Percentiles rank a stretch among this genome's conserved stretches.
Evolutionary conservation across 768 basidiomycete genomes (phyloP).

Genomic region (Rhodotorula toruloides): DNA sequence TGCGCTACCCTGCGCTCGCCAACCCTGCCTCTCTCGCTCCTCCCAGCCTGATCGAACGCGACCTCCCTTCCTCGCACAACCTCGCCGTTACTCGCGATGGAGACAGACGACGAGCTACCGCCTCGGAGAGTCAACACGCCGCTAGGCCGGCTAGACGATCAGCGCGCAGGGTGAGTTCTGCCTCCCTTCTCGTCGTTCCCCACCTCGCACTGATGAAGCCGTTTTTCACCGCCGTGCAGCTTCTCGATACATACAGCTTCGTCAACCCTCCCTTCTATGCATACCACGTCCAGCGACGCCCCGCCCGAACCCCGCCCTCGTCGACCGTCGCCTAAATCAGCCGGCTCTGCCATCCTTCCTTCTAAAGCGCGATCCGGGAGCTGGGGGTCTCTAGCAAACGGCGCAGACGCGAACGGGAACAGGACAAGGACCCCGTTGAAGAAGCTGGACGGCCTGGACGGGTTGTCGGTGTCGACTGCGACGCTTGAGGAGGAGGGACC

Average conservation of each 20-base stretch:
- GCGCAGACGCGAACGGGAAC: not conserved
- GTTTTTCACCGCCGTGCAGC: not conserved
- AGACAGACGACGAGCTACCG: not conserved
- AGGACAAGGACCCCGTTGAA: not conserved
- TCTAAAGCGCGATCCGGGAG: not conserved
- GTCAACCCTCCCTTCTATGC: no score
- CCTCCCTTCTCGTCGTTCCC: not conserved
- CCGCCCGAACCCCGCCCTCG: not conserved
- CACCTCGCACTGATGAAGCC: not conserved
- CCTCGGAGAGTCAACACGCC: not conserved
- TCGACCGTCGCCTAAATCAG: slow-evolving; percentile 1
- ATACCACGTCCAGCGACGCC: not conserved
- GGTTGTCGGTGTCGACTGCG: not conserved
- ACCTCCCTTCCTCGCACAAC: not conserved
- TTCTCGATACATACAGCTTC: not conserved
- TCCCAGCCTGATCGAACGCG: not conserved
- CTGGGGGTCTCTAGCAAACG: slow-evolving; percentile 1
- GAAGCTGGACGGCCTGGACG: not conserved
- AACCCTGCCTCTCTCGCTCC: not conserved
- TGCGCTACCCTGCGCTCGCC: no score
- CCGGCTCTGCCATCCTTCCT: not conserved
- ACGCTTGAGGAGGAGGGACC: slow-evolving; percentile 1
- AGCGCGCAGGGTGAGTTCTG: slow-evolving; percentile 1
- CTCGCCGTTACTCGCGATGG: not conserved
- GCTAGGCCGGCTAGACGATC: not conserved